phyloP scores from a whole-genome alignment of 1,139 yeast genomes.

The Sporopachydermia cereana region DNA sequence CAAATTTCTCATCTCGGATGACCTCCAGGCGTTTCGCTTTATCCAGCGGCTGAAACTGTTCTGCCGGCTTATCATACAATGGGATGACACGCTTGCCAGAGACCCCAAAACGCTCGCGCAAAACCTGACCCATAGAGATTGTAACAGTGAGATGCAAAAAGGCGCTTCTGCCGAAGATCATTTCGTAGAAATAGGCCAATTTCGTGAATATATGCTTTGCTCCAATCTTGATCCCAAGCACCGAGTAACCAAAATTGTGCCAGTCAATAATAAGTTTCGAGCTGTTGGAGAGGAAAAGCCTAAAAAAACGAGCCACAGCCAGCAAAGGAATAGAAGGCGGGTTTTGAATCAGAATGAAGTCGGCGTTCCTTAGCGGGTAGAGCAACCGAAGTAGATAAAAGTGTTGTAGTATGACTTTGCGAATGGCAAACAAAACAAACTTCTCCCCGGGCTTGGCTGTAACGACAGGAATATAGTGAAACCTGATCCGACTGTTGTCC shows the following conservation, averaged over 20 bases:
- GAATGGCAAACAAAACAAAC: conserved; percentile 43
- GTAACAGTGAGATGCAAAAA: conserved; percentile 77
- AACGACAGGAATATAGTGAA: conserved; percentile 32
- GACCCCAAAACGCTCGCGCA: conserved; percentile 44
- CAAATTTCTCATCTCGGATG: conserved; percentile 19
- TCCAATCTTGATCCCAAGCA: conserved; percentile 54
- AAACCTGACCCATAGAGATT: conserved; percentile 51
- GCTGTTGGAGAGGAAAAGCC: conserved; percentile 41
- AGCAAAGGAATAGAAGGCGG: conserved; percentile 90
- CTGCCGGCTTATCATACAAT: conserved; percentile 70
- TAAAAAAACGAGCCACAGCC: conserved; percentile 46
- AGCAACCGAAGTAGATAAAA: conserved; percentile 35
- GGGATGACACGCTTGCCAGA: conserved; percentile 26
- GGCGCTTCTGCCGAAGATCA: conserved; percentile 44
- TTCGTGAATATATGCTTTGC: conserved; percentile 50
- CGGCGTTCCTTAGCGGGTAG: conserved; percentile 46
- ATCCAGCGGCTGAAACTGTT: conserved; percentile 46
- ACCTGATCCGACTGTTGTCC: conserved; percentile 16
- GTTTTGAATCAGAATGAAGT: conserved; percentile 72
- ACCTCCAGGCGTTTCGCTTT: conserved; percentile 25
- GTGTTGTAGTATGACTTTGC: conserved; percentile 51
- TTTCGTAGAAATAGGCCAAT: conserved; percentile 47
- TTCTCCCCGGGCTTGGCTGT: conserved; percentile 22
- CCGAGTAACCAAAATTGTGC: conserved; percentile 90
- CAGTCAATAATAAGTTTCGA: conserved; percentile 75